These are phyloP conservation scores for Fusarium nelsonii DNA, from an alignment of 2,329 filamentous ascomycete genomes.

Conservation along the genomic window DNA sequence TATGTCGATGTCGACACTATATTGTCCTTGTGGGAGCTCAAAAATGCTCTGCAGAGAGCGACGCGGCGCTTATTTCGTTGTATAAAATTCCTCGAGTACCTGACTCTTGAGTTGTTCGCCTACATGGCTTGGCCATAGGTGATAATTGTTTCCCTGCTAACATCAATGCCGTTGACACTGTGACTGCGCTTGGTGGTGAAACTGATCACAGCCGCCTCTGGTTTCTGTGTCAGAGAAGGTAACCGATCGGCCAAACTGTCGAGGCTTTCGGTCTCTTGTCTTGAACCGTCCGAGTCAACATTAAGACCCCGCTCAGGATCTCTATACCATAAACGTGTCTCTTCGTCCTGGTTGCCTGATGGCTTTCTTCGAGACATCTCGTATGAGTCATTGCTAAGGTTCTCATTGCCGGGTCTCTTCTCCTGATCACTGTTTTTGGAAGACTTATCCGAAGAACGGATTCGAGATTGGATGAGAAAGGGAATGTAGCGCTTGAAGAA, in stretches of 20 bases:
- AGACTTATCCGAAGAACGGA: constrained; percentile 41
- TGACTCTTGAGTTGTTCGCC: not conserved
- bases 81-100: not conserved
- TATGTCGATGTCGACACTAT: constrained; percentile 6
- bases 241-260: constrained; percentile 36
- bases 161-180: constrained; percentile 39
- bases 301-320: constrained; percentile 18
- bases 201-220: constrained; percentile 37
- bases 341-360: constrained; percentile 41
- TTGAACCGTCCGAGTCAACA: constrained; percentile 25
- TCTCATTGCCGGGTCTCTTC: constrained; percentile 31
- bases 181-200: constrained; percentile 37
- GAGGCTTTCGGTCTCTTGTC: constrained; percentile 42
- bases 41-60: constrained; percentile 25
- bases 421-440: constrained; percentile 36
- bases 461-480: constrained; percentile 43
- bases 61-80: constrained; percentile 13
- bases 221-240: constrained; percentile 19
- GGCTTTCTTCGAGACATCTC: constrained; percentile 43
- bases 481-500: constrained; percentile 55
- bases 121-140: constrained; percentile 34
- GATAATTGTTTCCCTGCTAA: constrained; percentile 46
- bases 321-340: constrained; percentile 37
- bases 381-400: constrained; percentile 37
- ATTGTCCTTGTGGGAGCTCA: not conserved